Base-by-base conservation (phyloP, 306 rosid species). In the Rubus idaeus region DNA sequence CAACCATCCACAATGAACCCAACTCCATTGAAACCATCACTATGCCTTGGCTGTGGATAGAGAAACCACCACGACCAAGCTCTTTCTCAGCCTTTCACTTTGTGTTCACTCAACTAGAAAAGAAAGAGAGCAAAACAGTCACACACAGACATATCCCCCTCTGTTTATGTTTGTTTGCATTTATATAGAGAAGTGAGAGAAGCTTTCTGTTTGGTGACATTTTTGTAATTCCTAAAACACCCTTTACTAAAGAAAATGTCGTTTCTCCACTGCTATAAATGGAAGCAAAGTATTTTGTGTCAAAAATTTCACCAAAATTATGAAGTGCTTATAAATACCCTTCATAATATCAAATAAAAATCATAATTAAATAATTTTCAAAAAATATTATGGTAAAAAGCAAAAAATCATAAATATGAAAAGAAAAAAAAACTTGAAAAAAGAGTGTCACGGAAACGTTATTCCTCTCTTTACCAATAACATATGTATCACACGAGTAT, bases 11-110 rank as follows among this genome's bases (percentile, higher is more conserved):
- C 45, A 71, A 4, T 10, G 65, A 12, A 53, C 55, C 66, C 64
- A 75, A 46, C 71, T 70, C 83, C 74, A 75, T 60, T 50, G 8
- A 61, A 64, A 53, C 40, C 55, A 23, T 4, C 55, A 42, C 30
- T 5, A 61, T 26, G 17, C 9, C 42, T 11, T 58, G 37, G 10
- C 65, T 58, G 14, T 7, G 62, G 8, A 5, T 9, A 20, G 62
- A 56, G 12, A 55, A 3, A 5, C 7, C 46, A 18, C 52, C 52
- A 47, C 51, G 16, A 47, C 52, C 52, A 47, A 47, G 13, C 52
- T 47, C 52, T 51, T 30, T 30, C 35, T 0, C 35, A 30, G 35
- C 35, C 35, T 30, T 2, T 51, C 56, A 56, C 66, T 60, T 12
- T 60, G 18, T 60, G 7, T 10, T 35, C 66, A 26, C 66, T 26